phyloP scores from a whole-genome alignment of 805 yeast genomes.

The Nakazawaea ernobii region DNA sequence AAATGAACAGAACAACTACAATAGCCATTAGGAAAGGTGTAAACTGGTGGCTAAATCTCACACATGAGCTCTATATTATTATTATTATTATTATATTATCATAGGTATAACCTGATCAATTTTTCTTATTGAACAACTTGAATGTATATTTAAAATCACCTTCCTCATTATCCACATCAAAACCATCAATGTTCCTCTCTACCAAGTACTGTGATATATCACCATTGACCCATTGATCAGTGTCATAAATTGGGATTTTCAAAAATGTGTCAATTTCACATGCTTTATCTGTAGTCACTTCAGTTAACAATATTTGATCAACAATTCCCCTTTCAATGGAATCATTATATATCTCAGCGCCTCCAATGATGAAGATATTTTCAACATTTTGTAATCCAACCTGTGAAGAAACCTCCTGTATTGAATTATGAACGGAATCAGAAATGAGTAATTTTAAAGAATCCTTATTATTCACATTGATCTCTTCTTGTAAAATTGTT shows the following conservation, averaged over 20 bases:
- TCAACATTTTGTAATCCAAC: conserved; percentile 34
- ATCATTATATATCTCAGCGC: conserved; percentile 76
- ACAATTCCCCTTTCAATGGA: conserved; percentile 39
- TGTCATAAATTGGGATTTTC: conserved; percentile 25
- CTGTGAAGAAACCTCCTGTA: conserved; percentile 35
- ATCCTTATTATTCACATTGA: conserved; percentile 12
- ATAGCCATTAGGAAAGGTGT: background rate
- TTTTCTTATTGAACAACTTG: conserved; percentile 49
- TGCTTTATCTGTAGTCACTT: conserved; percentile 27
- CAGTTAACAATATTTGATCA: conserved; percentile 62
- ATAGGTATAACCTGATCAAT: background rate
- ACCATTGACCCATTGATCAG: conserved; percentile 31
- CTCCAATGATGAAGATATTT: conserved; percentile 82
- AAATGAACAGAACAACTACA: background rate
- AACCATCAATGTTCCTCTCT: conserved; percentile 31
- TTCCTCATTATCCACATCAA: conserved; percentile 26
- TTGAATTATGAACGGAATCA: conserved; percentile 29
- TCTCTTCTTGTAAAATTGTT: conserved; percentile 21
- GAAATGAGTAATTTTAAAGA: background rate
- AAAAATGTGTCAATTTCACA: conserved; percentile 72
- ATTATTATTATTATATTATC: too few species aligned
- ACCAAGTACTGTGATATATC: conserved; percentile 24
- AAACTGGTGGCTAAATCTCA: background rate
- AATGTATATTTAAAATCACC: conserved; percentile 49
- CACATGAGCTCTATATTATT: background rate